These are phyloP conservation scores for Neofusicoccum cordaticola DNA, from an alignment of 2,329 filamentous ascomycete genomes.

Conservation along the genomic window DNA sequence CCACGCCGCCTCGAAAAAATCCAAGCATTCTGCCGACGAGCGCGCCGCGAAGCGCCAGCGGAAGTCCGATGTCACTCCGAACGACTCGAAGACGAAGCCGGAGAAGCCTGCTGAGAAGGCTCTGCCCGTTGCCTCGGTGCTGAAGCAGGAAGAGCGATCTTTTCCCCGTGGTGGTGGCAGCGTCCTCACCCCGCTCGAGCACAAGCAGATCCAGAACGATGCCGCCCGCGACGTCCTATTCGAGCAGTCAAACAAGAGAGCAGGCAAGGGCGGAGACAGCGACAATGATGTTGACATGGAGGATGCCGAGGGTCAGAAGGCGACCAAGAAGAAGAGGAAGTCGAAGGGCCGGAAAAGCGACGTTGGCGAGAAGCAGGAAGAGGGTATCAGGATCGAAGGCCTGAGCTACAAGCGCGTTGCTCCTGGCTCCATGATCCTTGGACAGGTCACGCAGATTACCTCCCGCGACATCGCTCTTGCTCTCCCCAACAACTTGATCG, in stretches of 20 bases:
- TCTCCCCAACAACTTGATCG: constrained; percentile 87
- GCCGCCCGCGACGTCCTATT: constrained; percentile 89
- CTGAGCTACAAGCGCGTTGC: constrained; percentile 88
- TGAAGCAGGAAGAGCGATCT: constrained; percentile 76
- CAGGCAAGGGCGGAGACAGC: constrained; percentile 54
- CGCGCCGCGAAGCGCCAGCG: constrained; percentile 37
- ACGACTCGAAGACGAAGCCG: constrained; percentile 28
- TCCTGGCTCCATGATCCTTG: constrained; percentile 83
- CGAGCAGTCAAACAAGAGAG: constrained; percentile 68
- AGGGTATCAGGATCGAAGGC: constrained; percentile 70
- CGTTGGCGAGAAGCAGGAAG: constrained; percentile 43
- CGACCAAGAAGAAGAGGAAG: constrained; percentile 55
- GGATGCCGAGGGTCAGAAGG: constrained; percentile 43
- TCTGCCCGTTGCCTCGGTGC: constrained; percentile 39
- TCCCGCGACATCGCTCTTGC: constrained; percentile 74
- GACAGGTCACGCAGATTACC: constrained; percentile 79
- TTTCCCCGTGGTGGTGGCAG: constrained; percentile 93
- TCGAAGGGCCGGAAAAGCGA: constrained; percentile 43
- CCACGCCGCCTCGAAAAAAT: constrained; percentile 29
- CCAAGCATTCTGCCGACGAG: constrained; percentile 28
- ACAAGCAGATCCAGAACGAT: constrained; percentile 93
- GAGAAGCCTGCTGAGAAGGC: constrained; percentile 28
- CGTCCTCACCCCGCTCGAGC: constrained; percentile 85
- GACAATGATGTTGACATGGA: constrained; percentile 42
- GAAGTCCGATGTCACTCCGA: constrained; percentile 32